phyloP scores from a whole-genome alignment of 2,329 filamentous ascomycete genomes.

The Trichophyton rubrum region DNA sequence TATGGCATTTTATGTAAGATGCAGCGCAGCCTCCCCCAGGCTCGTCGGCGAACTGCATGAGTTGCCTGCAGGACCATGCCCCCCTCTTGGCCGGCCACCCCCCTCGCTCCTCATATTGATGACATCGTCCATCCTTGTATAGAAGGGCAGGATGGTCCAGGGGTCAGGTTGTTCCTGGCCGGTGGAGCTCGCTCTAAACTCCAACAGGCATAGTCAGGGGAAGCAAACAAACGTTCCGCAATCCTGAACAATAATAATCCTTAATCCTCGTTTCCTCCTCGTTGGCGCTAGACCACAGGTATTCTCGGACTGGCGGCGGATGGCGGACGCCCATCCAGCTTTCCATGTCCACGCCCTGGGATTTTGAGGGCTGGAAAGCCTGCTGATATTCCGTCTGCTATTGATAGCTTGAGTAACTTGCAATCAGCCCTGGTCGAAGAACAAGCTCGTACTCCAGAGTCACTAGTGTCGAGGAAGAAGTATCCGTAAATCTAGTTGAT shows the following conservation, averaged over 20 bases:
- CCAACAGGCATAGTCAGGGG: constrained; percentile 2
- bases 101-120: not conserved
- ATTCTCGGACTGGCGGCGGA: constrained; percentile 2
- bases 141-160: not conserved
- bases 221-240: not conserved
- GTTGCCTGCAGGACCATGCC: not conserved
- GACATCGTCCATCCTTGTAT: not conserved
- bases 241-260: not conserved
- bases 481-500: constrained; percentile 2
- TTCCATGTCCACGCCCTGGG: not conserved
- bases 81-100: not conserved
- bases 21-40: not conserved
- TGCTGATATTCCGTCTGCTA: not conserved
- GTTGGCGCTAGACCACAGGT: not conserved
- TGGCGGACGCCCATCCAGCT: not conserved
- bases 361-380: not conserved
- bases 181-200: constrained; percentile 1
- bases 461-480: not conserved
- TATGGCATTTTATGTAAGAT: not conserved
- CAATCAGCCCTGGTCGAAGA: not conserved
- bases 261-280: not conserved
- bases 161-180: not conserved
- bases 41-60: not conserved
- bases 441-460: not conserved
- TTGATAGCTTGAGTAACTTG: not conserved